Evolutionary conservation across 78 protist species (phyloP).

Genomic region (Speleostelium caveatum): DNA sequence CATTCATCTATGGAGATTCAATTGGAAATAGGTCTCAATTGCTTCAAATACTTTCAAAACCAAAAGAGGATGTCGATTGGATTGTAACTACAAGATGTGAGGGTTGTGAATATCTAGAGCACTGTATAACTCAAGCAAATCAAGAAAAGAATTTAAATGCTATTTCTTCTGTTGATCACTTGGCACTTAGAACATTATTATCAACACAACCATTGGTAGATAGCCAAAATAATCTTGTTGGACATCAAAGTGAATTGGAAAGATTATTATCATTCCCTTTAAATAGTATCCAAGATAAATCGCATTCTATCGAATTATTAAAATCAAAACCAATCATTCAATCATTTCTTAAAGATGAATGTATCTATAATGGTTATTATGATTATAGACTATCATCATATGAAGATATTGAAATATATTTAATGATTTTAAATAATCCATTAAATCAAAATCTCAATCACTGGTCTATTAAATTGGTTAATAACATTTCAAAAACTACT

Average conservation of each 20-base stretch:
- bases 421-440: conserved; percentile 6
- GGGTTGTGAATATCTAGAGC: conserved; percentile 60
- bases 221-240: too few species aligned
- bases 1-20: conserved; percentile 42
- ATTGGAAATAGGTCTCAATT: background rate
- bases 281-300: background rate
- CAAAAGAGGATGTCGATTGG: conserved; percentile 36
- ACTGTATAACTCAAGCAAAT: conserved; percentile 24
- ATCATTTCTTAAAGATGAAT: background rate
- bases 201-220: background rate
- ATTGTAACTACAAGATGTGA: conserved; percentile 48
- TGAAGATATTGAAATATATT: conserved; percentile 36
- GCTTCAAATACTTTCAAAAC: conserved; percentile 9
- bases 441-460: conserved; percentile 3
- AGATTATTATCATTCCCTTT: background rate
- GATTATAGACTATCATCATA: conserved; percentile 3
- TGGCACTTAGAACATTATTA: background rate
- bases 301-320: background rate
- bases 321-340: conserved; percentile 10
- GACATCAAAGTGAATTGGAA: background rate
- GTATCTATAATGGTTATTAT: background rate
- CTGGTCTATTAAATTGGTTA: conserved; percentile 16
- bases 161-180: background rate
- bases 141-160: conserved; percentile 14
- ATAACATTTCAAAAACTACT: background rate